A percentile compares a stretch with the other conserved stretches of the same genome.
Evolutionary conservation across 331 rosid species (phyloP).

Genomic region (Malus hybrid): DNA sequence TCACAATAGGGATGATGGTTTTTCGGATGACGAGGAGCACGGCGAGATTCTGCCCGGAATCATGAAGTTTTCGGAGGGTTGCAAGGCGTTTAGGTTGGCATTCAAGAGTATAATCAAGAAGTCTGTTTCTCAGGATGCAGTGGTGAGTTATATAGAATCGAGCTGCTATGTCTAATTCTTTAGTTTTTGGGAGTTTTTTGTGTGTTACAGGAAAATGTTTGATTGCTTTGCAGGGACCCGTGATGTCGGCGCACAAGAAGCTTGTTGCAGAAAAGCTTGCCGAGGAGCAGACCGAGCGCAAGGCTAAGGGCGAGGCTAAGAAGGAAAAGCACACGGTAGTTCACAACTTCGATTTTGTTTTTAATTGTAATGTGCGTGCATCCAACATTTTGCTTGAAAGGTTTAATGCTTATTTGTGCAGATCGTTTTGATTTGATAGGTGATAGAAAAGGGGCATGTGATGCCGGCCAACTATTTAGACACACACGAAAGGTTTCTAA

Average conservation of each 20-base stretch:
- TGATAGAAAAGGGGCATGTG: constrained; percentile 85
- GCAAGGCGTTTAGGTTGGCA: constrained; percentile 76
- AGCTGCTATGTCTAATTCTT: neutral
- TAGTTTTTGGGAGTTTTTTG: neutral
- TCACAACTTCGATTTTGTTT: neutral
- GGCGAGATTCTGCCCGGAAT: constrained; percentile 64
- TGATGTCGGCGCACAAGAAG: constrained; percentile 67
- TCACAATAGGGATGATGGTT: constrained; percentile 13
- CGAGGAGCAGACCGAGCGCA: constrained; percentile 63
- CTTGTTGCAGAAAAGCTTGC: constrained; percentile 88
- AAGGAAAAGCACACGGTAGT: constrained; percentile 75
- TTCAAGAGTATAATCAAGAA: constrained; percentile 65
- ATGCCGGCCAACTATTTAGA: constrained; percentile 61
- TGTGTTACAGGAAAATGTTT: neutral
- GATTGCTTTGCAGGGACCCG: constrained; percentile 62
- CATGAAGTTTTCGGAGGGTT: constrained; percentile 60
- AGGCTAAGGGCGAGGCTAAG: constrained; percentile 59
- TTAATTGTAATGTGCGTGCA: neutral
- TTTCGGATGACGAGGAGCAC: constrained; percentile 36
- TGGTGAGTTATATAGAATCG: neutral
- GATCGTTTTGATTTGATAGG: constrained; percentile 27
- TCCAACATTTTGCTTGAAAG: neutral
- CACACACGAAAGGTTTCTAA: constrained; percentile 60
- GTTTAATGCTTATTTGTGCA: neutral
- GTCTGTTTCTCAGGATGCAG: constrained; percentile 42